These are phyloP conservation scores for Parastagonospora nodorum DNA, from an alignment of 2,329 filamentous ascomycete genomes.

Conservation along the genomic window DNA sequence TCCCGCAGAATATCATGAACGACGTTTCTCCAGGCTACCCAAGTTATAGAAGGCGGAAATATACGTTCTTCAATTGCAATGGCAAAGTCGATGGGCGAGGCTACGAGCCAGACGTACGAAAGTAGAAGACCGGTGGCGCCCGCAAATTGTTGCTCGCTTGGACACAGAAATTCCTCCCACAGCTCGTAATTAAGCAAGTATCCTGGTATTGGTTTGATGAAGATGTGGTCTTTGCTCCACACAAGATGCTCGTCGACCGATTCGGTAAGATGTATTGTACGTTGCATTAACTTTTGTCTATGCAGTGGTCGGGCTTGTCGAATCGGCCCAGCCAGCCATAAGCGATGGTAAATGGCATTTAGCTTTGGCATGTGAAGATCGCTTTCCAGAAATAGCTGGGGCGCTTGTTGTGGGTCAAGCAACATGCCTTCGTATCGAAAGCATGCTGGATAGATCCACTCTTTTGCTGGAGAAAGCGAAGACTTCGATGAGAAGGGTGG, in stretches of 20 bases:
- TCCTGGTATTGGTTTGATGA: slow-evolving; percentile 12
- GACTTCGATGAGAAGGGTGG: background rate
- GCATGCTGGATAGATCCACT: background rate
- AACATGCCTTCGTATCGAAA: background rate
- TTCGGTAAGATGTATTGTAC: slow-evolving; percentile 42
- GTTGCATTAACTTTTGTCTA: slow-evolving; percentile 31
- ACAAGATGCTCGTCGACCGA: slow-evolving; percentile 43
- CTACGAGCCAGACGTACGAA: slow-evolving; percentile 18
- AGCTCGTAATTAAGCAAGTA: slow-evolving; percentile 8
- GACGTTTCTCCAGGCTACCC: slow-evolving; percentile 9
- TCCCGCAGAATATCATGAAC: slow-evolving; percentile 6
- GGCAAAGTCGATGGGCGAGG: slow-evolving; percentile 10
- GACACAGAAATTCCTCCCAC: slow-evolving; percentile 11
- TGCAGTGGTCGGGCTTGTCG: slow-evolving; percentile 23
- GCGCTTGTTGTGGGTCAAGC: background rate
- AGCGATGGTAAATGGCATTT: slow-evolving; percentile 9
- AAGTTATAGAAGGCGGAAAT: slow-evolving; percentile 8
- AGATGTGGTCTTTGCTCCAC: slow-evolving; percentile 16
- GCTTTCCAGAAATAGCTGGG: background rate
- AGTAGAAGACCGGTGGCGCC: slow-evolving; percentile 13
- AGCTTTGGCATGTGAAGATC: slow-evolving; percentile 1
- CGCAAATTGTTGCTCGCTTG: slow-evolving; percentile 7
- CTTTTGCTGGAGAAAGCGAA: background rate
- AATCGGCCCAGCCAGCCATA: slow-evolving; percentile 14
- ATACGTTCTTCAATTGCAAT: slow-evolving; percentile 14